Evolutionary conservation across 164 flowering plant genomes (phyloP), one percentile per base, ranked within the genome.

Genomic region (Annona cherimola): DNA sequence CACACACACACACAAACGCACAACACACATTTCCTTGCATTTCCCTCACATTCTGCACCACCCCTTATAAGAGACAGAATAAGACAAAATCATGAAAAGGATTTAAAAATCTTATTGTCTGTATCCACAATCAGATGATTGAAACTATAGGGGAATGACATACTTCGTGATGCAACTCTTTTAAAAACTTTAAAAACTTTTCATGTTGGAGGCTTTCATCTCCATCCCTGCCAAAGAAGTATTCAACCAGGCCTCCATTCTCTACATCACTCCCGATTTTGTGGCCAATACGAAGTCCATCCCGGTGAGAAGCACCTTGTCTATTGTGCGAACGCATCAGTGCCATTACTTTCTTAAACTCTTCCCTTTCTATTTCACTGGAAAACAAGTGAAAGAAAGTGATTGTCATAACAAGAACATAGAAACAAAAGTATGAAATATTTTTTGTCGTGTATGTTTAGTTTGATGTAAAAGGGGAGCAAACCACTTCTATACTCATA

Each of bases 151-250:
- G 19, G n/a, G 45, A 39, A 60, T 46, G 41, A 69, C 80, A 75
- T 86, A 95, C 99, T 74, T 96, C 97, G 70, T 84, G 75, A 45
- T 87, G 90, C 80, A 96, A 84, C 66, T 82, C 89, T 80, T 86
- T 82, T 77, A 96, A 42, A 78, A 96, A 96, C 5, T 86, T 69
- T 9, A 90, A 83, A 80, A 96, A 96, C 68, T 81, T 90, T 66
- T 76, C 91, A 79, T 85, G 91, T 42, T 83, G 83, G 62, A 95
- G 95, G 55, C 73, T 45, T 57, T 61, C 68, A 1, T 79, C 83
- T 60, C 97, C 97, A 85, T 93, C 95, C 78, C 87, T 83, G 35
- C 97, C 98, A 79, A 95, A 93, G 79, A 96, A 96, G 74, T 81
- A 80, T 85, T 88, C 92, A 14, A 93, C 75, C 14, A 96, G 79